These are phyloP conservation scores for Lactarius psammicola DNA, from an alignment of 768 basidiomycete genomes.

Conservation along the genomic window DNA sequence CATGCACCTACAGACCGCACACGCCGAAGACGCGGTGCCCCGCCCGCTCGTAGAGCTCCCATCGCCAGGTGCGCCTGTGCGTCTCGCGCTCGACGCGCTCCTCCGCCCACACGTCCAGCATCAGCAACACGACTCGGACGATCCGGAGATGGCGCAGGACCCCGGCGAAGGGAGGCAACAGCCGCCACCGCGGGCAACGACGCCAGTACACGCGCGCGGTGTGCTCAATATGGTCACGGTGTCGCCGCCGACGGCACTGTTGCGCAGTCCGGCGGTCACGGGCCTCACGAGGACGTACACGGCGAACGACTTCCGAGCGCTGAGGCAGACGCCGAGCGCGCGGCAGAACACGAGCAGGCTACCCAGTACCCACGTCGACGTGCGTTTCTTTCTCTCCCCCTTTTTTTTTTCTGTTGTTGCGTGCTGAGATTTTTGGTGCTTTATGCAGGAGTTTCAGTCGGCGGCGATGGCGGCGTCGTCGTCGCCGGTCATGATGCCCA, in stretches of 20 bases:
- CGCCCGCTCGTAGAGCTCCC: constrained; percentile 8
- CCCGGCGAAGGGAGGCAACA: not conserved
- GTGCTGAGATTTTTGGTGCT: no score
- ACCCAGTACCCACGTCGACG: constrained; percentile 81
- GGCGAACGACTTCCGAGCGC: constrained; percentile 78
- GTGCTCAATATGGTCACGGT: constrained; percentile 62
- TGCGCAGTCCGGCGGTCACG: constrained; percentile 69
- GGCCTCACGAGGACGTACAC: constrained; percentile 80
- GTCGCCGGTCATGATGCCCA: constrained; percentile 18
- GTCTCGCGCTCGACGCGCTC: constrained; percentile 1
- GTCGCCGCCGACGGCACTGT: constrained; percentile 66
- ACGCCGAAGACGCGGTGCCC: constrained; percentile 25
- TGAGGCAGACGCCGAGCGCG: constrained; percentile 63
- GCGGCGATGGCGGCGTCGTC: constrained; percentile 5
- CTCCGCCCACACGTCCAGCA: not conserved
- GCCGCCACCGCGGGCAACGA: constrained; percentile 39
- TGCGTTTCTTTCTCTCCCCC: constrained; percentile 38
- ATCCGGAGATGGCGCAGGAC: not conserved
- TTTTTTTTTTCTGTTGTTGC: no score
- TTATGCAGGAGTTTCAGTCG: constrained; percentile 20
- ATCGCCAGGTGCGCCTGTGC: constrained; percentile 2
- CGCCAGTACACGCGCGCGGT: constrained; percentile 40
- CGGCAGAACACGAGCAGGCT: constrained; percentile 83
- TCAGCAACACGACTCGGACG: not conserved
- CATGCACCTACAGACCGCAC: constrained; percentile 34